phyloP scores from a whole-genome alignment of 768 basidiomycete genomes.

The Agrocybe pediades region DNA sequence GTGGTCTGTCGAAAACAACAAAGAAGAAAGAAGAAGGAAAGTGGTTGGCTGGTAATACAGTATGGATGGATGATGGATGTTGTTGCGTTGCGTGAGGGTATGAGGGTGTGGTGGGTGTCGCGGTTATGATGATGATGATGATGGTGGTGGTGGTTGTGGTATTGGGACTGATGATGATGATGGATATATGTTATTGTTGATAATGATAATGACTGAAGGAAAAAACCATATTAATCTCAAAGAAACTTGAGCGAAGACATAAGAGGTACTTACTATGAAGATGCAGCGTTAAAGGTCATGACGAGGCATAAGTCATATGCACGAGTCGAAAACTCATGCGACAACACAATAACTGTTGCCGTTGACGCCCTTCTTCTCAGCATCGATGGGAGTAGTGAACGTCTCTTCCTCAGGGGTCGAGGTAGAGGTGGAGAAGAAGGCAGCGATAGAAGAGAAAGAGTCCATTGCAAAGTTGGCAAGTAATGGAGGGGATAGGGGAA shows the following conservation, averaged over 20 bases:
- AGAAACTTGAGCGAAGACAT: background rate
- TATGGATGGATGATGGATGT: too few relatives aligned
- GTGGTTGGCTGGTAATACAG: too few relatives aligned
- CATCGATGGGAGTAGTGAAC: background rate
- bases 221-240: background rate
- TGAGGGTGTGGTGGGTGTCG: background rate
- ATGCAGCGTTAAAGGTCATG: too few relatives aligned
- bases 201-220: background rate
- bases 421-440: background rate
- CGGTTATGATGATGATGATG: background rate
- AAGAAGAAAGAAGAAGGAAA: too few relatives aligned
- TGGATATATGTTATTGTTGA: background rate
- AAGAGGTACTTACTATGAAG: background rate
- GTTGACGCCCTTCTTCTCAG: background rate
- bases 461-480: background rate
- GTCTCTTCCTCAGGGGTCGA: background rate
- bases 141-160: background rate
- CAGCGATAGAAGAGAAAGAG: background rate
- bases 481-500: too few relatives aligned
- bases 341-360: conserved; percentile 2
- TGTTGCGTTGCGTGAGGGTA: too few relatives aligned
- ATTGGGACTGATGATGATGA: background rate
- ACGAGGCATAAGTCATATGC: background rate
- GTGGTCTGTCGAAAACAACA: too few relatives aligned
- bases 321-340: background rate